Conservation (phyloP, 2,329 filamentous ascomycete genomes). For the Mycosphaerelloides madeirae region DNA sequence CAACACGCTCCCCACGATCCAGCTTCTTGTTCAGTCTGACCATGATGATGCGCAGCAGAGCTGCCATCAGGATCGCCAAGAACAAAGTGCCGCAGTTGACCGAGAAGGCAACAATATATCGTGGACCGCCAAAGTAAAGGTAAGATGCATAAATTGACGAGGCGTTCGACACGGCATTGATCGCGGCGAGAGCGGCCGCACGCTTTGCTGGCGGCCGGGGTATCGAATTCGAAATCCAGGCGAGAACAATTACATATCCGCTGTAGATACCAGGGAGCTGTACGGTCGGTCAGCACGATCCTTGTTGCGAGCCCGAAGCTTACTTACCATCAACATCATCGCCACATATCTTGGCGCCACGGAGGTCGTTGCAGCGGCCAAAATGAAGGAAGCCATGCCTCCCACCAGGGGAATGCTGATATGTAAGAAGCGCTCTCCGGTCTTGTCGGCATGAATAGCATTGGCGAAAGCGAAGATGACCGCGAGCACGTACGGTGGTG, state of each 20-base stretch:
- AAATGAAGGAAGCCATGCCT: slow-evolving; percentile 30
- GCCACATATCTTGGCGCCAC: slow-evolving; percentile 31
- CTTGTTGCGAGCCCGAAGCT: slow-evolving; percentile 22
- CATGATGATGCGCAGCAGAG: slow-evolving; percentile 59
- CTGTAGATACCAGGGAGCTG: slow-evolving; percentile 51
- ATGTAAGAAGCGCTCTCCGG: slow-evolving; percentile 40
- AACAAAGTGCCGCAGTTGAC: slow-evolving; percentile 55
- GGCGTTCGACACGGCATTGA: slow-evolving; percentile 65
- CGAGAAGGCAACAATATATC: slow-evolving; percentile 33
- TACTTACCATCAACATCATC: slow-evolving; percentile 34
- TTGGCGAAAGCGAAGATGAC: slow-evolving; percentile 33
- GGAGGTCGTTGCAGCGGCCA: slow-evolving; percentile 27
- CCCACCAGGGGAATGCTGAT: slow-evolving; percentile 29
- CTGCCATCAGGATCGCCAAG: slow-evolving; percentile 60
- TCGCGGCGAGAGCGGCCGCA: slow-evolving; percentile 66
- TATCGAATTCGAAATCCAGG: slow-evolving; percentile 73
- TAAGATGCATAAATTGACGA: slow-evolving; percentile 57
- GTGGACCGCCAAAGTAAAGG: slow-evolving; percentile 31
- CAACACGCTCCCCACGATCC: slow-evolving; percentile 56
- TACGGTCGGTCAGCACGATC: not conserved
- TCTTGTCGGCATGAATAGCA: slow-evolving; percentile 37
- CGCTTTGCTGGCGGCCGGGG: slow-evolving; percentile 72
- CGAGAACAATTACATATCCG: slow-evolving; percentile 61
- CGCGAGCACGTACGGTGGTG: slow-evolving; percentile 34
- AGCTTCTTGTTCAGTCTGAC: slow-evolving; percentile 64